A percentile compares a stretch with the other conserved stretches of the same genome.
phyloP scores from a whole-genome alignment of 805 yeast species.

The Myxozyma kluyveri region DNA sequence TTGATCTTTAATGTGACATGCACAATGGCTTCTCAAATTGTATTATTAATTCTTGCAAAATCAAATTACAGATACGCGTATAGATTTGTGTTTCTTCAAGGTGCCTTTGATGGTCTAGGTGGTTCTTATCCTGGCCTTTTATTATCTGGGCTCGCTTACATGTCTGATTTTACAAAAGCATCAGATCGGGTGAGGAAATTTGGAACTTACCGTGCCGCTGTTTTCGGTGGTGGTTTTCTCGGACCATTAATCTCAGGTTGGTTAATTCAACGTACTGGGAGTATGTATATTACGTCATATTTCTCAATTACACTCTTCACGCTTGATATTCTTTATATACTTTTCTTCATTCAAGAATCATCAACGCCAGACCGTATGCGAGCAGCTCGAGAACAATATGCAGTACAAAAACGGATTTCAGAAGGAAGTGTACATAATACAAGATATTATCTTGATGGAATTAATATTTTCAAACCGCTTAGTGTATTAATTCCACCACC shows the following conservation, averaged over 20 bases:
- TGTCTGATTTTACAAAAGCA: slow-evolving; percentile 69
- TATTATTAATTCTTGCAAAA: not conserved
- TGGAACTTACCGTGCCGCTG: slow-evolving; percentile 31
- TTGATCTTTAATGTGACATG: slow-evolving; percentile 5
- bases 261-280: slow-evolving; percentile 17
- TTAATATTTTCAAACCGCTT: slow-evolving; percentile 34
- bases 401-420: not conserved
- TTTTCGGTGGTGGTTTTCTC: slow-evolving; percentile 34
- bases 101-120: slow-evolving; percentile 49
- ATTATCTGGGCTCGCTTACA: slow-evolving; percentile 63
- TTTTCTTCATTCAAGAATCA: slow-evolving; percentile 25
- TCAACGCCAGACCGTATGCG: slow-evolving; percentile 5
- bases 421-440: not conserved
- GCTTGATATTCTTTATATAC: slow-evolving; percentile 2
- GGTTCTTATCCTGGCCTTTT: slow-evolving; percentile 62
- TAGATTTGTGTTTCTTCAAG: slow-evolving; percentile 43
- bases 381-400: slow-evolving; percentile 9
- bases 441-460: slow-evolving; percentile 2
- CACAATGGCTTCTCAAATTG: not conserved
- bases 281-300: slow-evolving; percentile 10
- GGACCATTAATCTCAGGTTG: slow-evolving; percentile 34
- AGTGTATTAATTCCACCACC: slow-evolving; percentile 26
- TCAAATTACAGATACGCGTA: slow-evolving; percentile 23
- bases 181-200: slow-evolving; percentile 46
- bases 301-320: slow-evolving; percentile 4